phyloP scores from a whole-genome alignment of 1,284 basidiomycete species.

The Cutaneotrichosporon daszewskae region DNA sequence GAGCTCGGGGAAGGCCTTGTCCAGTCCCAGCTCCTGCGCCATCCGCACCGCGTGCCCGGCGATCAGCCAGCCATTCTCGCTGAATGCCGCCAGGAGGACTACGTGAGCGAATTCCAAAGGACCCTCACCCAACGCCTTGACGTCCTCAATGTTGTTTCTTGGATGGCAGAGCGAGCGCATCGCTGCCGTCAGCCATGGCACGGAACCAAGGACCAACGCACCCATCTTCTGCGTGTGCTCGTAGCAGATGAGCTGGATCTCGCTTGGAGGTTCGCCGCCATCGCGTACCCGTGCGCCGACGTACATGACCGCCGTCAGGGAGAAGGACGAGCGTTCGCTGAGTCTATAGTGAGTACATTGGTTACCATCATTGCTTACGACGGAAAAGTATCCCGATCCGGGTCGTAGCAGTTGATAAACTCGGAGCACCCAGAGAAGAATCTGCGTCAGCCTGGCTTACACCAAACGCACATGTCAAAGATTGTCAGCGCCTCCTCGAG shows the following conservation, averaged over 20 bases:
- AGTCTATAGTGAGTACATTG: background rate
- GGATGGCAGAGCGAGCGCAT: slow-evolving; percentile 72
- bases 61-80: slow-evolving; percentile 78
- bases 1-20: slow-evolving; percentile 74
- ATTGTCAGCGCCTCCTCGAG: slow-evolving; percentile 70
- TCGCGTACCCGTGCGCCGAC: slow-evolving; percentile 75
- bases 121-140: slow-evolving; percentile 82
- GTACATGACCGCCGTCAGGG: slow-evolving; percentile 68
- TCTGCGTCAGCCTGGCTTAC: slow-evolving; percentile 46
- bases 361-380: too few species aligned
- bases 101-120: too few species aligned
- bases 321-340: slow-evolving; percentile 11
- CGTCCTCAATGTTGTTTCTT: slow-evolving; percentile 67
- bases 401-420: slow-evolving; percentile 74
- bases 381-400: slow-evolving; percentile 64
- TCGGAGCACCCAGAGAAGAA: slow-evolving; percentile 75
- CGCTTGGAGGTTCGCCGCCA: slow-evolving; percentile 50
- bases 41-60: slow-evolving; percentile 78
- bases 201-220: too few species aligned
- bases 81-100: slow-evolving; percentile 81
- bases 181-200: too few species aligned
- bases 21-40: slow-evolving; percentile 79
- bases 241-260: slow-evolving; percentile 13
- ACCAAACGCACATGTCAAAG: slow-evolving; percentile 74
- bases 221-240: slow-evolving; percentile 74